phyloP scores from a whole-genome alignment of 176 grass and related monocot genomes.

The Canna indica region DNA sequence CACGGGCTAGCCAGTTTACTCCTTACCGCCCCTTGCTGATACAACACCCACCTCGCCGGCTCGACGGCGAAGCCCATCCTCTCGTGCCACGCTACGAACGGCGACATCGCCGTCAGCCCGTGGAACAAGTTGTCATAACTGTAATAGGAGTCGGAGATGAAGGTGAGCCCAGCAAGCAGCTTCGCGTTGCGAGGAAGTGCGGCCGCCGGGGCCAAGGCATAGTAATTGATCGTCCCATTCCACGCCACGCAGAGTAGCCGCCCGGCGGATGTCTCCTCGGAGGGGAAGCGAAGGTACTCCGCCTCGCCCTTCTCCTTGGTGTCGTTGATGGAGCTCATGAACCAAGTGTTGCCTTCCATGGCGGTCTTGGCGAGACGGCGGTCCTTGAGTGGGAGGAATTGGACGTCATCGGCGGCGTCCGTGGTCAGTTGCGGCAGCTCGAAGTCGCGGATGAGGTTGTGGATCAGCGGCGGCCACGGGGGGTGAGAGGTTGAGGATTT shows the following conservation, averaged over 20 bases:
- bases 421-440: neutral
- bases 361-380: neutral
- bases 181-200: conserved; percentile 32
- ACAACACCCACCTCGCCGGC: conserved; percentile 42
- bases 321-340: conserved; percentile 56
- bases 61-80: conserved; percentile 24
- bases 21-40: conserved; percentile 41
- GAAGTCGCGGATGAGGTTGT: neutral
- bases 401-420: neutral
- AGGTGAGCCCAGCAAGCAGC: conserved; percentile 33
- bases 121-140: conserved; percentile 57
- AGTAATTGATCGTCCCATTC: no score
- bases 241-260: conserved; percentile 45
- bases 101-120: conserved; percentile 36
- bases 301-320: conserved; percentile 34
- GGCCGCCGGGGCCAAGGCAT: conserved; percentile 29
- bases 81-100: conserved; percentile 43
- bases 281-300: conserved; percentile 49
- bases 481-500: neutral
- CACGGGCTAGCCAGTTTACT: conserved; percentile 35
- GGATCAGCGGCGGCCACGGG: neutral
- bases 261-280: conserved; percentile 29
- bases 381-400: conserved; percentile 61
- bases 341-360: conserved; percentile 42
- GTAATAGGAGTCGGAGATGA: conserved; percentile 58